Evolutionary conservation across 2,329 filamentous ascomycete species (phyloP).

Genomic region (Blastomyces silverae): DNA sequence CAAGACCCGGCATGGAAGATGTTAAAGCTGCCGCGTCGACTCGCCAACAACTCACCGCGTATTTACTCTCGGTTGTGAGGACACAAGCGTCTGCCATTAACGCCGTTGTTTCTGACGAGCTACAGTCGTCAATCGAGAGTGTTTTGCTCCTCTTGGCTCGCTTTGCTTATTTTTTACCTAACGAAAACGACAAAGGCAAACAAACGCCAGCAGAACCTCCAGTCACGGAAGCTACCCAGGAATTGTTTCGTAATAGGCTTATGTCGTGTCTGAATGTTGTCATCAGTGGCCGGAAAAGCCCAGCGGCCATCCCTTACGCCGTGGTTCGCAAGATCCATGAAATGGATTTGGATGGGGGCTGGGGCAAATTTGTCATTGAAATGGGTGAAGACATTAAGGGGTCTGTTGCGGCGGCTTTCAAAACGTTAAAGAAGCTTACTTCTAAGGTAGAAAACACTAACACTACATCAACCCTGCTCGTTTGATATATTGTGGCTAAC

Average conservation of each 20-base stretch:
- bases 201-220: constrained; percentile 37
- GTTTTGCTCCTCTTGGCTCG: constrained; percentile 44
- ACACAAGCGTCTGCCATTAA: constrained; percentile 31
- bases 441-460: constrained; percentile 30
- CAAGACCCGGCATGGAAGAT: constrained; percentile 42
- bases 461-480: background rate
- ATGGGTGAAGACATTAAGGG: constrained; percentile 43
- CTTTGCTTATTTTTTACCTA: constrained; percentile 46
- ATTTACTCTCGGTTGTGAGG: constrained; percentile 48
- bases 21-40: constrained; percentile 41
- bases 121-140: constrained; percentile 40
- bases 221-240: constrained; percentile 44
- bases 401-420: constrained; percentile 40
- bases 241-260: constrained; percentile 49
- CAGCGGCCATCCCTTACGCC: constrained; percentile 35
- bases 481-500: background rate
- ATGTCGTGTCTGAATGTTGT: constrained; percentile 51
- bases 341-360: constrained; percentile 31
- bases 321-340: constrained; percentile 40
- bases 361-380: constrained; percentile 43
- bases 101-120: constrained; percentile 30
- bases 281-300: constrained; percentile 37
- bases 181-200: constrained; percentile 21
- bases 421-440: constrained; percentile 34
- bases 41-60: constrained; percentile 47